phyloP scores from a whole-genome alignment of 495 filamentous ascomycete species.

The Rostrohypoxylon terebratum region DNA sequence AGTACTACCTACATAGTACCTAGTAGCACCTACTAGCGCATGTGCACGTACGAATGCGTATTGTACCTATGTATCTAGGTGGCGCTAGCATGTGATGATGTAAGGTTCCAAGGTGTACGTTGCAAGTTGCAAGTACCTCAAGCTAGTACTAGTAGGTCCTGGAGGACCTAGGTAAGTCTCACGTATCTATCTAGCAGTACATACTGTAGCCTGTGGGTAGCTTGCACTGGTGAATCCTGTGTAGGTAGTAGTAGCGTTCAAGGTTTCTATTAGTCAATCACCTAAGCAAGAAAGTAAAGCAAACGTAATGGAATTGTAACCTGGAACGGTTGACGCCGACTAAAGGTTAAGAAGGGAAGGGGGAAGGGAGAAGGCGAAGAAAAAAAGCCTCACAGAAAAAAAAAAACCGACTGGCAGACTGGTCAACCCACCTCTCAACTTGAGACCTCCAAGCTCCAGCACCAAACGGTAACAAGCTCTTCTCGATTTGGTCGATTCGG shows the following conservation, averaged over 20 bases:
- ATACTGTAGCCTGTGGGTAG: too few species aligned
- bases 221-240: too few species aligned
- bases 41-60: not conserved
- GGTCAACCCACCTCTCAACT: conserved; percentile 6
- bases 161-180: too few species aligned
- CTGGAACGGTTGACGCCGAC: not conserved
- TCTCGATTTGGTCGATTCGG: conserved; percentile 14
- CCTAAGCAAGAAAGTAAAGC: conserved; percentile 25
- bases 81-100: conserved; percentile 1
- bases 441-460: conserved; percentile 1
- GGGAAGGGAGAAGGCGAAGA: too few species aligned
- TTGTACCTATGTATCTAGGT: not conserved
- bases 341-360: not conserved
- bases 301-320: conserved; percentile 40
- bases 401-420: too few species aligned
- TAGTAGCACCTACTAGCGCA: not conserved
- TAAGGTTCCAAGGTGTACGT: not conserved
- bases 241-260: too few species aligned
- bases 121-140: not conserved
- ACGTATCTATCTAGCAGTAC: too few species aligned
- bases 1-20: too few species aligned
- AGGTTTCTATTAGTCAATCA: not conserved
- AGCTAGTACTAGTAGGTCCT: too few species aligned
- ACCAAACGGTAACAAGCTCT: not conserved
- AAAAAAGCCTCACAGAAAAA: conserved; percentile 35